A percentile compares a stretch with the other conserved stretches of the same genome.
Conservation (phyloP, 2,329 filamentous ascomycete genomes). For the Pseudogymnoascus sp. region DNA sequence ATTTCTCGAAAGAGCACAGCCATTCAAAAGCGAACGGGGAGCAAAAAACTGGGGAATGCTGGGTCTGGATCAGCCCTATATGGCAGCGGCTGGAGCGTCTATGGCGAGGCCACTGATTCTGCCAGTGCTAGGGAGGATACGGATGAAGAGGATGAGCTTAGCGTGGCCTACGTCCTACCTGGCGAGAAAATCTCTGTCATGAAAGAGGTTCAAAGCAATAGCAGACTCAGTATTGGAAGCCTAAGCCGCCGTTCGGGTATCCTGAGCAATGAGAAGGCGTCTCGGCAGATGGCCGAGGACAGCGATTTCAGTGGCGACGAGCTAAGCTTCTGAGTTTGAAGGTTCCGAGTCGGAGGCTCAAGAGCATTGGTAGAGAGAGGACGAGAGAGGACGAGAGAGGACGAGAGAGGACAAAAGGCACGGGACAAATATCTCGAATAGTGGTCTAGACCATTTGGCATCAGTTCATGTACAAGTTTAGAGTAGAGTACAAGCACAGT, state of each 20-base stretch:
- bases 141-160: conserved; percentile 1
- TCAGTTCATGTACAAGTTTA: neutral
- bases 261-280: neutral
- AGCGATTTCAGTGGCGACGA: conserved; percentile 1
- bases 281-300: neutral
- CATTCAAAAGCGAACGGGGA: neutral
- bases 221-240: neutral
- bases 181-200: neutral
- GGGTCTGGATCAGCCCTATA: neutral
- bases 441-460: neutral
- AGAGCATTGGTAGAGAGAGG: neutral
- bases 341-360: neutral
- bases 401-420: neutral
- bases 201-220: neutral
- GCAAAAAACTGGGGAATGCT: neutral
- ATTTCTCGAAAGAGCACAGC: neutral
- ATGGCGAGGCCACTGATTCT: neutral
- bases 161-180: neutral
- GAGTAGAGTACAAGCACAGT: neutral
- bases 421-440: neutral
- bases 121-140: neutral
- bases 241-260: neutral
- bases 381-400: too few relatives aligned
- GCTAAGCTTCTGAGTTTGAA: neutral
- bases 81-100: conserved; percentile 2